Evolutionary conservation across 495 filamentous ascomycete genomes (phyloP), one percentile per base, ranked within the genome.

Genomic region (Achaetomiella virescens): DNA sequence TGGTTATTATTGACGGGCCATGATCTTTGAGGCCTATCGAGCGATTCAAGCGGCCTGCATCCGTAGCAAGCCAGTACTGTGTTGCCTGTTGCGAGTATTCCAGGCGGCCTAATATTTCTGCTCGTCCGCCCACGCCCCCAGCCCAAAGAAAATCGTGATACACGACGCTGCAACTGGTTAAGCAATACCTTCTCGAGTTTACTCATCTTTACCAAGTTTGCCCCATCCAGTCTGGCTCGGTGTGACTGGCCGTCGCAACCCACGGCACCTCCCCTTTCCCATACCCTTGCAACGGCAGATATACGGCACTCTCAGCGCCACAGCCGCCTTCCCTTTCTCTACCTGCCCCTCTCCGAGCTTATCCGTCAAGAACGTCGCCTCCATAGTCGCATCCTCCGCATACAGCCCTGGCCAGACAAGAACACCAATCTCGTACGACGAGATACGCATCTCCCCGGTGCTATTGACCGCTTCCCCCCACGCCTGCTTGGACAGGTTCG

Each of bases 401-500:
- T 84, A 86, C 33, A 97, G 66, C 36, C 70, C 80, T 2, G 91
- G 91, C 88, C 90, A 93, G 1, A 96, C 82, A 31, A 95, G 62
- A 5, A 97, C 89, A 0, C 91, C 91, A 41, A 90, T 79, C 68
- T 97, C 91, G 71, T 86, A 97, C 36, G 88, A 93, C 57, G 82
- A 84, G 20, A 95, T 80, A 15, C 82, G 77, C 10, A 89, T 76
- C 62, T 88, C 80, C 2, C 81, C 81, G 11, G 68, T 64, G 7
- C 70, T 60, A 51, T 79, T 81, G 7, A 67, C 45, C 15, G 72
- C 73, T 15, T 82, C 80, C n/a, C 91, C 91, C 91, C 91, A 96
- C 0, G 91, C 91, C 65, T 96, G 91, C 52, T 83, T 95, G 0
- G 88, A 92, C 4, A 96, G 70, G 61, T 96, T 96, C 14, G 91